Evolutionary conservation across 2,329 filamentous ascomycete genomes (phyloP), one percentile per base, ranked within the genome.

Genomic region (Drechslera avenae): DNA sequence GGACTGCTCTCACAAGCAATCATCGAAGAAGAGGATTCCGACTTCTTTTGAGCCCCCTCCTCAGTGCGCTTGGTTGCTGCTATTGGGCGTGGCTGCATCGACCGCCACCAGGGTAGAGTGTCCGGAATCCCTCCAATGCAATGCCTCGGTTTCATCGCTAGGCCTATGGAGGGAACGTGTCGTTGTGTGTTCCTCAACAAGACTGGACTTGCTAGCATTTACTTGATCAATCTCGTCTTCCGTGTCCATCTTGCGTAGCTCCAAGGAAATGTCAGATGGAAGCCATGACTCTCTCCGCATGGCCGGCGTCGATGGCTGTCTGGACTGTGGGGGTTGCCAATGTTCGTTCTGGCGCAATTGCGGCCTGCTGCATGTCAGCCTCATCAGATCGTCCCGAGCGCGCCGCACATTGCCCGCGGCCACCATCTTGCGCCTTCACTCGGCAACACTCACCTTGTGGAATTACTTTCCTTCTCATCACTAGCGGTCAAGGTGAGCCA

Each of bases 11-110:
- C 81, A 21, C 84, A 88, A 66, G 88, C 85, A 0, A 90, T 91
- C 55, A 80, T 87, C 50, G 88, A 89, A 70, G 88, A 90, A 67
- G 86, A 87, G 43, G 86, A 88, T 67, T 79, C 76, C 1, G 77
- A 79, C 37, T 76, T 73, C 43, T 79, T 59, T 74, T 10, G 10
- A 10, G 2, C 1, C 9, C 4, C 1, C 1, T 4, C 4, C 1
- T 30, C n/a, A 9, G 2, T 23, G 19, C n/a, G 39, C 9, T 7
- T 21, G 13, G 10, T 13, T 26, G 17, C 23, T 19, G 5, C 7
- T 7, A 16, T 18, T 31, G 14, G 31, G 17, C 2, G 30, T 26
- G 18, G 18, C 12, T 16, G 13, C 12, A 18, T 41, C 42, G 26
- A 23, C 4, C 8, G 18, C 9, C 19, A 45, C 44, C n/a, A 45